Evolutionary conservation across 768 basidiomycete genomes (phyloP), one percentile per base, ranked within the genome.

Genomic region (Kondoa malvinella): DNA sequence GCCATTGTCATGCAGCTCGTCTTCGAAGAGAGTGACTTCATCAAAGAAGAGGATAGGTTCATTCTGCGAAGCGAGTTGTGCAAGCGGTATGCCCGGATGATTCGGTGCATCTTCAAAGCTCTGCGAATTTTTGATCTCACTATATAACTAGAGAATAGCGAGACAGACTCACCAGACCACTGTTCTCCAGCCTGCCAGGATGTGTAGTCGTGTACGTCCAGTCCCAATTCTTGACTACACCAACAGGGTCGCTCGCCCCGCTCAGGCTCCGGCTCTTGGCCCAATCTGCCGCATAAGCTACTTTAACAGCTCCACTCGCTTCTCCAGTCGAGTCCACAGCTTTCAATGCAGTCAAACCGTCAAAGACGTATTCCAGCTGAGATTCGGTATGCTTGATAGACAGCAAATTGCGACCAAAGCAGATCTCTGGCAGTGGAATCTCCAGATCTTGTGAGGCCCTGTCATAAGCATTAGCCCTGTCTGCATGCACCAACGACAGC

Each of bases 41-140:
- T 94, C 90, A 75, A 94, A 97, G 78, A 94, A 99, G n/a, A 96
- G 80, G 72, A 97, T 97, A 17, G 95, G 95, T 77, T 96, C 94
- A 66, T 72, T 71, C 67, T 85, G 89, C 30, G 88, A 83, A 12
- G 86, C 87, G 32, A 97, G 83, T 70, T 92, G 86, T 0, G 85
- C 82, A 72, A 94, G 80, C 0, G 94, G 92, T 67, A 99, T 92
- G 8, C 73, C 72, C 30, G 77, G 75, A 40, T 73, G 72, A 1
- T 71, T 30, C 0, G 74, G 65, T 26, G 72, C 69, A 4, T 72
- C 76, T 92, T 86, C 0, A 78, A 74, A 0, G 80, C 73, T 30
- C 31, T 60, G 30, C n/a, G n/a, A n/a, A n/a, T 21, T 26, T 14
- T 16, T 2, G 57, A 57, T 31, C 25, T 29, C 3, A 4, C 31